Conservation (phyloP, 768 basidiomycete genomes). For the Daedaleopsis nitida region DNA sequence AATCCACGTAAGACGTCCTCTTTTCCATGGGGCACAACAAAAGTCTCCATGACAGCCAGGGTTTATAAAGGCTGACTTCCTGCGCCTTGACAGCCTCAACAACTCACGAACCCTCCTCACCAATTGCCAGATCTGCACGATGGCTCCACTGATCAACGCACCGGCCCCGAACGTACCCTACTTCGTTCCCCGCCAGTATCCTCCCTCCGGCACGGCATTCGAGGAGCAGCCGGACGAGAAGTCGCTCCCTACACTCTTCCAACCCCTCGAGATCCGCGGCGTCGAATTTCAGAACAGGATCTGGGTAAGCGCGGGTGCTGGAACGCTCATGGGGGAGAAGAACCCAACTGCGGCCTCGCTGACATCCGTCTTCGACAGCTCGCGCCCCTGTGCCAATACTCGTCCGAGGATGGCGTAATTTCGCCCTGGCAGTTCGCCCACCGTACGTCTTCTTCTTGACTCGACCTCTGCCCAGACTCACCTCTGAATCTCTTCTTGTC, state of each 20-base stretch:
- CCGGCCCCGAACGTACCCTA: conserved; percentile 45
- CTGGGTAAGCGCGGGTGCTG: conserved; percentile 20
- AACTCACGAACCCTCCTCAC: too few species aligned
- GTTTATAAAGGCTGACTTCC: too few species aligned
- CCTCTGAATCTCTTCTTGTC: not conserved
- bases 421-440: conserved; percentile 63
- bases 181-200: conserved; percentile 49
- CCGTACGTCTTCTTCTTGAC: conserved; percentile 17
- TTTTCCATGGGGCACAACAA: too few species aligned
- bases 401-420: conserved; percentile 51
- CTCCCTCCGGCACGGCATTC: conserved; percentile 46
- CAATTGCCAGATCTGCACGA: not conserved
- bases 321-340: not conserved
- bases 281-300: conserved; percentile 34
- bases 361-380: conserved; percentile 30
- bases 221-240: conserved; percentile 43
- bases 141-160: conserved; percentile 29
- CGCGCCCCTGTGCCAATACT: conserved; percentile 64
- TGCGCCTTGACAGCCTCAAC: too few species aligned
- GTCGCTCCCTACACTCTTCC: conserved; percentile 49
- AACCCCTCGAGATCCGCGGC: conserved; percentile 49
- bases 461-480: not conserved
- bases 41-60: too few species aligned
- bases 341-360: too few species aligned
- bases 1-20: too few species aligned